Base-by-base conservation (phyloP, 352 stramenopile genomes). In the Pythium aristosporum region DNA sequence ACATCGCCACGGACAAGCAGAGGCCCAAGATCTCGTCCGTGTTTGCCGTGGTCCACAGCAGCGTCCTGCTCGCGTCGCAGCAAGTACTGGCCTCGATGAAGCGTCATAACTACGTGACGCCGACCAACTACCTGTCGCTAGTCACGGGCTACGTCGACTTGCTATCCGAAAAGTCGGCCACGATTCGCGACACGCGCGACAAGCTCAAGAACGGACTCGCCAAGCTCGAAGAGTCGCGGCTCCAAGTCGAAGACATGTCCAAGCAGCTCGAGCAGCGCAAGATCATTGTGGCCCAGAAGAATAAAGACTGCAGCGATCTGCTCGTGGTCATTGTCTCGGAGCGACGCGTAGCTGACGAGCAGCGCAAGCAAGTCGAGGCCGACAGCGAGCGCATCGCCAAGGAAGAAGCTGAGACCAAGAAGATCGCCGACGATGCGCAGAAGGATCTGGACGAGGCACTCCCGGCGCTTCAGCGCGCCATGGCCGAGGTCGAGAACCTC, bases 291-390 rank as follows among this genome's bases (percentile, higher is more conserved):
- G 89, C 86, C 3, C 76, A 96, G 53, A 92, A 96, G 53, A 96
- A 98, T 63, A 97, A 98, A 36, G 92, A 98, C 57, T 98, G 93
- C 66, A 97, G 97, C 57, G 90, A 98, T 63, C 75, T 98, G 49
- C 75, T 98, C 1, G 92, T 98, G 11, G 85, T 97, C 21, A 98
- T 98, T 64, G 92, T 98, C 0, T 92, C 80, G 9, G 93, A 98
- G 57, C 74, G 88, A n/a, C 87, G 93, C n/a, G 89, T 96, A 2
- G 95, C 95, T 8, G 95, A 98, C 48, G 95, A 98, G 61, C 91
- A 97, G 57, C 85, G 86, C 9, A 97, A 97, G 58, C 87, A 98
- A 64, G 96, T 98, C 8, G 93, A 98, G 73, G 88, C 90, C 7
- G 92, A 98, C 46, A 94, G 83, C 44, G 89, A 98, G 23, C 82